Base-by-base conservation (phyloP, 2,329 filamentous ascomycete species). In the Xylaria sp. region DNA sequence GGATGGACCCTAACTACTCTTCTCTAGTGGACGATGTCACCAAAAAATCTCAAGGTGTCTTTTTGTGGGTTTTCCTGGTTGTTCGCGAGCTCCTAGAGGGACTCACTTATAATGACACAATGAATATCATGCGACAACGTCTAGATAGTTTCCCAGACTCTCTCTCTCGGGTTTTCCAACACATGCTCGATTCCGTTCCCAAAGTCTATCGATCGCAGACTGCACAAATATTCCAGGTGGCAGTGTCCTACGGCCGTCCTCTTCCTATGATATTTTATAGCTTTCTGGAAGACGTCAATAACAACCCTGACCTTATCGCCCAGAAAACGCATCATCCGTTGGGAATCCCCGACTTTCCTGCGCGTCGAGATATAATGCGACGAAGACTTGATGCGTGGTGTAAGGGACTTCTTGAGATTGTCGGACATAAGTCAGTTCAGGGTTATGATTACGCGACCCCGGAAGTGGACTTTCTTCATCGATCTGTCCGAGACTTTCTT, bases 61-160 rank as follows among this genome's bases (percentile, higher is more conserved):
- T 78, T 55, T 69, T 78, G 1, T 77, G 76, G 77, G 75, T 74
- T 3, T 67, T 63, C 10, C 66, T 77, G 0, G 76, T 76, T 0
- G 70, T 73, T 1, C 63, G 66, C 10, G 65, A 61, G 7, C 73
- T 78, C 1, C 38, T 71, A 1, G 47, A 71, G 0, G 72, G 72
- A 3, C 38, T 75, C 1, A 70, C 65, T 0, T 69, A 74, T 22
- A 25, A 39, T 5, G 69, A 74, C 33, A 62, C 20, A 1, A n/a
- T 61, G 4, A 11, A 1, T 0, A 58, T 66, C 0, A 56, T 73
- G 15, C 59, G 15, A 0, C 17, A 6, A n/a, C 50, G 67, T 9
- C 57, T 75, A 0, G 51, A 71, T 1, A 51, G 17, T 1, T 50
- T 73, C 13, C 72, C 71, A 15, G 47, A 17, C 0, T 66, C 69